Base-by-base conservation (phyloP, 352 stramenopile species). In the Elongisporangium prolatum region DNA sequence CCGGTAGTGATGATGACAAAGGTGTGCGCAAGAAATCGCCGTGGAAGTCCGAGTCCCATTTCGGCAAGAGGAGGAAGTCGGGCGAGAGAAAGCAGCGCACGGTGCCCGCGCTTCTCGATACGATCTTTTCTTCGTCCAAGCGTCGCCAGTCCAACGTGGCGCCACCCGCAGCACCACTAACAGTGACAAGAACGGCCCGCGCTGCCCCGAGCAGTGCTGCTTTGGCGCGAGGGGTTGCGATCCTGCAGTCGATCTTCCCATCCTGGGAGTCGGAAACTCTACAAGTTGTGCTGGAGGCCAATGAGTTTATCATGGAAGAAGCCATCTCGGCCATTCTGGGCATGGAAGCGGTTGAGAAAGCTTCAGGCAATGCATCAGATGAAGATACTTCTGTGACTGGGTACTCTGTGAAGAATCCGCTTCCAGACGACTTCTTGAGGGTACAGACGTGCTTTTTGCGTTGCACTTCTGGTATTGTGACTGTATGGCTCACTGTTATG, bases 211-310 rank as follows among this genome's bases (percentile, higher is more conserved):
- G 63, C 28, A 57, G 72, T 10, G 75, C 72, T 21, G 75, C 81
- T 1, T 71, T 89, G 48, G 75, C 65, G 3, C 79, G 80, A 11
- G 79, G 79, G 9, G 74, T 91, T 0, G 80, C 88, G 54, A 90
- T 93, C 47, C 56, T 95, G 48, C 70, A 79, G 53, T 88, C 80
- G 11, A 93, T 95, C 51, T 95, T 95, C 67, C 85, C 83, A 2
- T 84, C 78, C 28, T 95, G 85, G 85, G 85, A 95, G 52, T 55
- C 63, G 13, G 72, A 71, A 54, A 74, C 81, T 21, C 52, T 95
- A 60, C 72, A 84, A 18, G 74, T 89, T 22, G 71, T 95, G 56
- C 72, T 95, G 18, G 85, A 93, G 49, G 73, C 74, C 13, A 88
- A 91, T 58, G 74, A 67, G 10, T 93, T 80, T 44, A 72, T 89